Conservation (phyloP, 75 land plant genomes). For the Picea sitchensis region DNA sequence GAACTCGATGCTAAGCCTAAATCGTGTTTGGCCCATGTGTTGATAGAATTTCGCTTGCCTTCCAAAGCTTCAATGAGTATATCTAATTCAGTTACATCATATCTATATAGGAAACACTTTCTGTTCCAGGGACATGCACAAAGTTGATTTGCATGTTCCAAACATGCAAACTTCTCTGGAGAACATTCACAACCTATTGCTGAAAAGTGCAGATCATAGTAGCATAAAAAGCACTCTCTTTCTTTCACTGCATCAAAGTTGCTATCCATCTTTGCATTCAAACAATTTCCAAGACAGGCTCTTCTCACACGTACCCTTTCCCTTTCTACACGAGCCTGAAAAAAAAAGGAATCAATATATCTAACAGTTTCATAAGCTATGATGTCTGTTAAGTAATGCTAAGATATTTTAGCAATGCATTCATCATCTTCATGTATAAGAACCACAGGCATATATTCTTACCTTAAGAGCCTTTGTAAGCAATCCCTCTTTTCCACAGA, state of each 20-base stretch:
- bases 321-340: slow-evolving; percentile 25
- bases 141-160: slow-evolving; percentile 52
- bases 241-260: slow-evolving; percentile 56
- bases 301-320: slow-evolving; percentile 21
- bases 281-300: slow-evolving; percentile 10
- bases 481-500: slow-evolving; percentile 58
- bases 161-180: slow-evolving; percentile 70
- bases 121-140: slow-evolving; percentile 57
- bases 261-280: slow-evolving; percentile 43
- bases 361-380: neutral
- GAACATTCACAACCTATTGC: slow-evolving; percentile 68
- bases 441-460: neutral
- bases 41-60: slow-evolving; percentile 36
- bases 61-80: slow-evolving; percentile 70
- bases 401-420: neutral
- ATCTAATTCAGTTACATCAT: slow-evolving; percentile 52
- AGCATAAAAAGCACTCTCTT: slow-evolving; percentile 78
- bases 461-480: slow-evolving; percentile 76
- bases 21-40: slow-evolving; percentile 22
- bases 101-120: slow-evolving; percentile 55
- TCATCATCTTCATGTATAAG: too few species aligned
- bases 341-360: neutral
- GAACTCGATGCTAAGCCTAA: slow-evolving; percentile 7
- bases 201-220: slow-evolving; percentile 84
- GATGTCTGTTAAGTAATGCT: neutral